Conservation (phyloP, 2,329 filamentous ascomycete genomes). For the Trichoderma koningiopsis region DNA sequence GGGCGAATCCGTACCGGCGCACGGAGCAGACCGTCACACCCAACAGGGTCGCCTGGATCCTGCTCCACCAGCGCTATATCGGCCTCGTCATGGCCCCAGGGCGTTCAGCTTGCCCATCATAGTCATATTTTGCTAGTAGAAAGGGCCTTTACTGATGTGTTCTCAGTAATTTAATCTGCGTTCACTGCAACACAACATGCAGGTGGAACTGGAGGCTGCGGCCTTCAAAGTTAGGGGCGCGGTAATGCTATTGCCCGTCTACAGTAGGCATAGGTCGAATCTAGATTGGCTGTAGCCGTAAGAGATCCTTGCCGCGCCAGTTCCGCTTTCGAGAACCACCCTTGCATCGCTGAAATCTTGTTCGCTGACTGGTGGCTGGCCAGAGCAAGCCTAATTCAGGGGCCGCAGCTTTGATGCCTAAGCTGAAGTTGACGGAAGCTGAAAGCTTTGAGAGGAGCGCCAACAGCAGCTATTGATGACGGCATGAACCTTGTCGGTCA, state of each 20-base stretch:
- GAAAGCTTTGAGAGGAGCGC: not conserved
- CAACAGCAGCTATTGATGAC: not conserved
- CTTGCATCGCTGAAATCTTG: conserved; percentile 4
- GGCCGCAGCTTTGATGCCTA: not conserved
- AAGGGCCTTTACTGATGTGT: not conserved
- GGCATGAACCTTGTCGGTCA: not conserved
- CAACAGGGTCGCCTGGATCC: not conserved
- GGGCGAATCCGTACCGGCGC: not conserved
- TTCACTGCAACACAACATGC: not conserved
- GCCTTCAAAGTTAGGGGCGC: not conserved
- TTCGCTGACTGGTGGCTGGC: not conserved
- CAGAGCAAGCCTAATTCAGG: not conserved
- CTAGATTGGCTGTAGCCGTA: conserved; percentile 7
- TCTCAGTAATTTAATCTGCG: not conserved
- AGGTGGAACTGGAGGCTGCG: not conserved
- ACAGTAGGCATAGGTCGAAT: conserved; percentile 4
- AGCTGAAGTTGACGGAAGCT: conserved; percentile 16
- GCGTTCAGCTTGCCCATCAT: not conserved
- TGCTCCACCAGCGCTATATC: not conserved
- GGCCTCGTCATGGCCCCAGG: conserved; percentile 1
- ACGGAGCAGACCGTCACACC: conserved; percentile 1
- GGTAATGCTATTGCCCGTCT: not conserved
- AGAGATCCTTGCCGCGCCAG: conserved; percentile 6
- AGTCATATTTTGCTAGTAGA: not conserved
- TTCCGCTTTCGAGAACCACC: conserved; percentile 16